Conservation (phyloP, 805 yeast genomes). For the Saccharomycopsis sp. region DNA sequence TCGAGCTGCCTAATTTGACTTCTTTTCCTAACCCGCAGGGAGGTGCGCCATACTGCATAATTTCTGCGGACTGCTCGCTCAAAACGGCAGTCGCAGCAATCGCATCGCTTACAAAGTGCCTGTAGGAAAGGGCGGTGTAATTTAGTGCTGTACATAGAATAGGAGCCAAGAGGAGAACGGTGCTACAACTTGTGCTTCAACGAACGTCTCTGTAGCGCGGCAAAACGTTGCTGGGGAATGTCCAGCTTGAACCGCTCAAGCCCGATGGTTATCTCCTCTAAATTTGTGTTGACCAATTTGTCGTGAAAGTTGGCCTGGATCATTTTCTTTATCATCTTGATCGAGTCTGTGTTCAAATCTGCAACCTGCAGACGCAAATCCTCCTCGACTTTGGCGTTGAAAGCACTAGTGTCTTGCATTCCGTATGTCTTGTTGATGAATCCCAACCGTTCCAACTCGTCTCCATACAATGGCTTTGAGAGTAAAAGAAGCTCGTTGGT, state of each 20-base stretch:
- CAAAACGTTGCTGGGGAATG: conserved; percentile 64
- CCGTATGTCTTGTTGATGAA: conserved; percentile 54
- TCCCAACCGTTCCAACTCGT: conserved; percentile 50
- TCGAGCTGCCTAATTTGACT: not conserved
- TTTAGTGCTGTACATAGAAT: too few relatives aligned
- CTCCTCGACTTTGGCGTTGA: conserved; percentile 37
- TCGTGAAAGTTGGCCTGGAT: conserved; percentile 29
- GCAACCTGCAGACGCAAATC: conserved; percentile 33
- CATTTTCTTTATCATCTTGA: conserved; percentile 38
- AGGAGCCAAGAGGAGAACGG: too few relatives aligned
- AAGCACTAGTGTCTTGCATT: conserved; percentile 36
- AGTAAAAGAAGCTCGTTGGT: conserved; percentile 69
- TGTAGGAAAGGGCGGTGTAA: not conserved
- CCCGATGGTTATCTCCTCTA: conserved; percentile 64
- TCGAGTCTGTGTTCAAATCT: conserved; percentile 35
- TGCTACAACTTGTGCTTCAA: conserved; percentile 57
- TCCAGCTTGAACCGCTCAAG: conserved; percentile 65
- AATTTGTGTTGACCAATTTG: conserved; percentile 42
- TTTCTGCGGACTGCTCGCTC: not conserved
- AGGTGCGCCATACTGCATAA: too few relatives aligned
- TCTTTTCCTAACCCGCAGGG: not conserved
- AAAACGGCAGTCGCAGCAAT: not conserved
- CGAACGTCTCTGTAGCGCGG: conserved; percentile 44
- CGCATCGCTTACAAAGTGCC: not conserved
- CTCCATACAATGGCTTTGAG: conserved; percentile 56